These are phyloP conservation scores for Coix lacrymajobi DNA, from an alignment of 176 grass and related monocot genomes.

Conservation along the genomic window DNA sequence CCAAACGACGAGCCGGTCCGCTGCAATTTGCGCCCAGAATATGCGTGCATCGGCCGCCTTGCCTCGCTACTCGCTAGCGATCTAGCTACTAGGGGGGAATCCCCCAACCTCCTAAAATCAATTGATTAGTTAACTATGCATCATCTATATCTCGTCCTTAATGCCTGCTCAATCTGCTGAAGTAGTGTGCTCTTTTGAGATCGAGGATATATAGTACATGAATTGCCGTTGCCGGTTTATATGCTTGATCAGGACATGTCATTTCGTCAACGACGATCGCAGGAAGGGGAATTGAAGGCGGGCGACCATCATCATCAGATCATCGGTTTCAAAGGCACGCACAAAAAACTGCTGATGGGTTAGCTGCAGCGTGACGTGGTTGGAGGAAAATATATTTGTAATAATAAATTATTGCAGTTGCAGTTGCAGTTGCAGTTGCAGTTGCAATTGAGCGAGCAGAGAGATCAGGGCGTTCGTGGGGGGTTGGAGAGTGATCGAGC, in stretches of 20 bases:
- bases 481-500: not conserved
- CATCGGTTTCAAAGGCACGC: not conserved
- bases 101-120: conserved; percentile 14
- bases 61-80: not conserved
- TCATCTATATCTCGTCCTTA: not conserved
- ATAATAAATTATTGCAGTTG: too few relatives aligned
- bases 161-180: not conserved
- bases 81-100: conserved; percentile 23
- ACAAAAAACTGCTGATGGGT: too few relatives aligned
- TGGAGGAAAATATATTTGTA: not conserved
- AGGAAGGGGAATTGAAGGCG: too few relatives aligned
- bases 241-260: not conserved
- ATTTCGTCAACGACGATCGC: conserved; percentile 27
- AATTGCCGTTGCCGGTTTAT: not conserved
- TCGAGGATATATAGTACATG: not conserved
- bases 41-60: not conserved
- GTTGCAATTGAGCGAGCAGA: not conserved
- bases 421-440: too few relatives aligned
- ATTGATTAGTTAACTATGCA: not conserved
- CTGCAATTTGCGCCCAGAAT: conserved; percentile 36
- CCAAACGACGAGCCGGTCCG: conserved; percentile 7
- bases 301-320: not conserved
- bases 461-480: not conserved
- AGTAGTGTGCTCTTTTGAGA: not conserved
- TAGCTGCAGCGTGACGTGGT: not conserved